Percentiles rank a stretch among this genome's conserved stretches.
These are phyloP conservation scores for Sordariomycetes sp. DNA, from an alignment of 2,329 filamentous ascomycete species.

Conservation along the genomic window DNA sequence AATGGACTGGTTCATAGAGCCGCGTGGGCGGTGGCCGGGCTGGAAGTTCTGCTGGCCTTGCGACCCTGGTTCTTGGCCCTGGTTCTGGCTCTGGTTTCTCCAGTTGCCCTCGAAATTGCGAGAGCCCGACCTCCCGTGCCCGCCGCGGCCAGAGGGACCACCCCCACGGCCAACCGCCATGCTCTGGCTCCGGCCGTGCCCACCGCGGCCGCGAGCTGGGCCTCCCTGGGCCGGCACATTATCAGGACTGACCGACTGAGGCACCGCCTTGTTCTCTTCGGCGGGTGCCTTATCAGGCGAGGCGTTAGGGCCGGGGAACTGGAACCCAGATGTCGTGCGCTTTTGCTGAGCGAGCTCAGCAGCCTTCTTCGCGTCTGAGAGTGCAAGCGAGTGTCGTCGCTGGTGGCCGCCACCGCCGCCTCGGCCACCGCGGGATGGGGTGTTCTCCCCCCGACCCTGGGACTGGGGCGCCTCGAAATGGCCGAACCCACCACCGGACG, in stretches of 20 bases:
- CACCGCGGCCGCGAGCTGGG: conserved; percentile 41
- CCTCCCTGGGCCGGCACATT: conserved; percentile 23
- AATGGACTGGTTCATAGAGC: conserved; percentile 79
- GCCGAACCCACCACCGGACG: conserved; percentile 71
- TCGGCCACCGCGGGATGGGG: conserved; percentile 57
- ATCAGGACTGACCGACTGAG: conserved; percentile 19
- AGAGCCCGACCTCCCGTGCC: conserved; percentile 73
- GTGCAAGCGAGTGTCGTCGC: conserved; percentile 84
- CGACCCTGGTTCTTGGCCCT: conserved; percentile 46
- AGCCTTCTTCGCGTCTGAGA: conserved; percentile 95
- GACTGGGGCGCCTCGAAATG: conserved; percentile 58
- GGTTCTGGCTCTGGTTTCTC: conserved; percentile 65
- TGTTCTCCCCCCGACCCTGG: conserved; percentile 53
- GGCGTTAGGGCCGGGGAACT: conserved; percentile 74
- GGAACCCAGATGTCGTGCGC: conserved; percentile 84
- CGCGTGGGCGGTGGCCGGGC: conserved; percentile 78
- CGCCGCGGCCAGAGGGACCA: conserved; percentile 49
- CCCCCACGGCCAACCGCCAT: conserved; percentile 73
- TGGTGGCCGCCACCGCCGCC: conserved; percentile 73
- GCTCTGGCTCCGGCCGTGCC: conserved; percentile 75
- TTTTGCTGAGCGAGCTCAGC: conserved; percentile 96
- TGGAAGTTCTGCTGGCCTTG: conserved; percentile 66
- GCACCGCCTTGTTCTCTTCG: conserved; percentile 28
- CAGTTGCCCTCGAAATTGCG: conserved; percentile 98
- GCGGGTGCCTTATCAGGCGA: conserved; percentile 50